Base-by-base conservation (phyloP, 148 eudicot genomes). In the Selenicereus undatus region DNA sequence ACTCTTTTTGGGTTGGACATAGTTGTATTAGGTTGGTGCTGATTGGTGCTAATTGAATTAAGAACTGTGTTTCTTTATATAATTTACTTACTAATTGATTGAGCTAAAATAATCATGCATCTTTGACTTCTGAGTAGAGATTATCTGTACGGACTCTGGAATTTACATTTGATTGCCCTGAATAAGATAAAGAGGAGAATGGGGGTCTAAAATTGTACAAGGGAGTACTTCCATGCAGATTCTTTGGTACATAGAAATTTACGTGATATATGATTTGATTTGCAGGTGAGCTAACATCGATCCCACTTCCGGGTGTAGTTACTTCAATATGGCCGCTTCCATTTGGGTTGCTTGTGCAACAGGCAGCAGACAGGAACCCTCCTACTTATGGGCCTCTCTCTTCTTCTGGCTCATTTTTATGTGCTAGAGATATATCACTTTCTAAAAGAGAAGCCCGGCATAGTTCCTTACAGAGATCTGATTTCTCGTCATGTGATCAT, bases 271-370 rank as follows among this genome's bases (percentile, higher is more conserved):
- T 68, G n/a, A 30, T 74, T 77, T 71, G 30, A 64, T 71, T 30
- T 85, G 74, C 93, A 97, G 99, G 99, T 80, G 99, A 92, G 86
- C 88, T 90, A 58, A 87, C 86, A 77, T 92, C 97, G 54, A 81
- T 97, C 82, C 94, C 91, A 76, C 91, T 97, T 66, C 88, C 91
- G 75, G 89, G 91, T 70, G 84, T 84, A 72, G 82, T 94, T 79
- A 86, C 90, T 42, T 94, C 99, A 74, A 92, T 97, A 86, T 97
- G 98, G 98, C 89, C 98, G 50, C 93, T 97, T 86, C 98, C 99
- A 32, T 91, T 84, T 88, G 99, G 99, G 76, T 87, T 97, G 87
- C 92, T 97, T 79, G 88, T 97, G 80, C 97, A 94, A 82, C 93
- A 89, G 87, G 91, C 90, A 54, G 83, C 88, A 30, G 97, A 93